Base-by-base conservation (phyloP, 352 stramenopile genomes). In the Globisporangium radiosum region DNA sequence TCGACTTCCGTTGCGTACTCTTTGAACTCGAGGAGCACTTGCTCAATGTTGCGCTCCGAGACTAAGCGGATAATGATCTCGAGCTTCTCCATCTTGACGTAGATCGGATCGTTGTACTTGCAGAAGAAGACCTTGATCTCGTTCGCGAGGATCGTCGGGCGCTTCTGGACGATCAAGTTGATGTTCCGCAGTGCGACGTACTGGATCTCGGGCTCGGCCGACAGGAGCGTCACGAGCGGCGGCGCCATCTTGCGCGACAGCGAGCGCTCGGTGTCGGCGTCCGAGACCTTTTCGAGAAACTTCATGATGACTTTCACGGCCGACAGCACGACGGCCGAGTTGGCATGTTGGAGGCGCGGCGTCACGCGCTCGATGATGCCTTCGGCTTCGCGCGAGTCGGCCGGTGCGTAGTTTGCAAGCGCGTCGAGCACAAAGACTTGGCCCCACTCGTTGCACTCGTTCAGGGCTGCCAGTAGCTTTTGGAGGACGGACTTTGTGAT, bases 61-160 rank as follows among this genome's bases (percentile, higher is more conserved):
- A 98, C 96, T 2, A 99, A 72, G 33, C 97, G 97, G 58, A 99
- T 99, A 60, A 99, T 99, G 64, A 99, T 99, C 73, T 99, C 97
- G 11, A 99, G 82, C 73, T 99, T 99, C 72, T 99, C 97, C 96
- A 99, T 99, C 79, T 94, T 94, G 60, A 94, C 84, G 69, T 94
- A 94, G 62, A 94, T 92, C 54, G 97, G 97, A 78, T 99, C 97
- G 79, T 99, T 99, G 86, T 99, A 99, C 80, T 99, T 99, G 90
- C 97, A 99, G 67, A 99, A 99, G 76, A 99, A 92, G 8, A 95
- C 87, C 71, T 96, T 96, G 60, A 96, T 96, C 73, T 96, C 88
- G 64, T 97, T 97, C 58, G 98, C 88, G 13, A 99, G 73, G 62
- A 99, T 99, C 19, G 76, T 80, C 10, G 96, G 95, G 8, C 94